Conservation (phyloP, 441 rosid species). For the Pelargonium citronellum region DNA sequence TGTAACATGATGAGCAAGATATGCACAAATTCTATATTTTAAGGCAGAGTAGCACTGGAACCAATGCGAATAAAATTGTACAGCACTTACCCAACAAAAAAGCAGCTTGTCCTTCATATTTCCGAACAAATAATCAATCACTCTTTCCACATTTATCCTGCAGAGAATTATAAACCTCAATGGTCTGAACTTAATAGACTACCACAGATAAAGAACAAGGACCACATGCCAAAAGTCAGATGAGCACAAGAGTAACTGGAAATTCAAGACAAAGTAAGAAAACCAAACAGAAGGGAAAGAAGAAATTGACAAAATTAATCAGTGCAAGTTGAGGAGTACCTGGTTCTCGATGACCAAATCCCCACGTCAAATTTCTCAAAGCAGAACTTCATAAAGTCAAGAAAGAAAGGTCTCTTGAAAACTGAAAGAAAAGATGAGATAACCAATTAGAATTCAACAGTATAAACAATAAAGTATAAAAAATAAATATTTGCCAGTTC, state of each 20-base stretch:
- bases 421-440: conserved; percentile 32
- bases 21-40: neutral
- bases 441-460: conserved; percentile 9
- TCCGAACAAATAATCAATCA: conserved; percentile 57
- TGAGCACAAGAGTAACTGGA: neutral
- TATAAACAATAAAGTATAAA: conserved; percentile 1
- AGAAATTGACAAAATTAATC: neutral
- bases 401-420: conserved; percentile 64
- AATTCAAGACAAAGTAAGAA: neutral
- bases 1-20: neutral
- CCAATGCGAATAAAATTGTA: neutral
- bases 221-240: conserved; percentile 8
- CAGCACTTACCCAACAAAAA: conserved; percentile 71
- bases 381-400: conserved; percentile 67
- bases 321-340: conserved; percentile 27
- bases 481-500: conserved; percentile 6
- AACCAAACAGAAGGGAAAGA: neutral
- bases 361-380: conserved; percentile 81
- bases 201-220: neutral
- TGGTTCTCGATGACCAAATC: conserved; percentile 71
- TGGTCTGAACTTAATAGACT: neutral
- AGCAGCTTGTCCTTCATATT: conserved; percentile 62
- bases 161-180: conserved; percentile 13
- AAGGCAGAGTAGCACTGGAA: neutral
- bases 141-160: conserved; percentile 54